Conservation (phyloP, 257 asterid species). For the Solanum infundibuliforme region DNA sequence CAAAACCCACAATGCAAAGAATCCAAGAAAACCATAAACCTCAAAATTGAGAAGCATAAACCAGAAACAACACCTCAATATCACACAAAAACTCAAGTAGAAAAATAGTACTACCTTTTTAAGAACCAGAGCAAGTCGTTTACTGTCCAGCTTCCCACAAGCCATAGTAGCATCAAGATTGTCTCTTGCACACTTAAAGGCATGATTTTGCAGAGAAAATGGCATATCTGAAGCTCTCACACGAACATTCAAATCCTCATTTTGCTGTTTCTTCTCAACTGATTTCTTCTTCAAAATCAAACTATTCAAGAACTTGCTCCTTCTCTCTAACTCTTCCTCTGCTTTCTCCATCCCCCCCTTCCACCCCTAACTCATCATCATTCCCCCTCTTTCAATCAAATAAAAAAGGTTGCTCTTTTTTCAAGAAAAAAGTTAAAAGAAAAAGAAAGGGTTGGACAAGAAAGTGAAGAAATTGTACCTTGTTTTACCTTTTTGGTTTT, state of each 20-base stretch:
- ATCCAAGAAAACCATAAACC: neutral
- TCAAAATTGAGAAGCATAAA: neutral
- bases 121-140: slow-evolving; percentile 67
- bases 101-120: slow-evolving; percentile 45
- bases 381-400: neutral
- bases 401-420: neutral
- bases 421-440: neutral
- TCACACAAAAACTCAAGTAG: neutral
- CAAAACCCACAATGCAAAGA: neutral
- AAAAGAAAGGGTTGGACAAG: neutral
- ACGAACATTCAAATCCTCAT: slow-evolving; percentile 33
- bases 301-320: slow-evolving; percentile 77
- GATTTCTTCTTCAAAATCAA: slow-evolving; percentile 54
- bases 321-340: slow-evolving; percentile 71
- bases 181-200: slow-evolving; percentile 42
- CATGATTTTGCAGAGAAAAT: slow-evolving; percentile 51
- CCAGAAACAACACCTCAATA: neutral
- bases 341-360: slow-evolving; percentile 57
- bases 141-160: slow-evolving; percentile 54
- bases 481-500: neutral
- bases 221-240: slow-evolving; percentile 86
- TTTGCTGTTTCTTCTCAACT: slow-evolving; percentile 30
- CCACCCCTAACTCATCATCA: neutral
- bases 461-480: neutral
- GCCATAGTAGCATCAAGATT: slow-evolving; percentile 55